Evolutionary conservation across 2,329 filamentous ascomycete species (phyloP), one percentile per base, ranked within the genome.

Genomic region (Fusarium haematococcum): DNA sequence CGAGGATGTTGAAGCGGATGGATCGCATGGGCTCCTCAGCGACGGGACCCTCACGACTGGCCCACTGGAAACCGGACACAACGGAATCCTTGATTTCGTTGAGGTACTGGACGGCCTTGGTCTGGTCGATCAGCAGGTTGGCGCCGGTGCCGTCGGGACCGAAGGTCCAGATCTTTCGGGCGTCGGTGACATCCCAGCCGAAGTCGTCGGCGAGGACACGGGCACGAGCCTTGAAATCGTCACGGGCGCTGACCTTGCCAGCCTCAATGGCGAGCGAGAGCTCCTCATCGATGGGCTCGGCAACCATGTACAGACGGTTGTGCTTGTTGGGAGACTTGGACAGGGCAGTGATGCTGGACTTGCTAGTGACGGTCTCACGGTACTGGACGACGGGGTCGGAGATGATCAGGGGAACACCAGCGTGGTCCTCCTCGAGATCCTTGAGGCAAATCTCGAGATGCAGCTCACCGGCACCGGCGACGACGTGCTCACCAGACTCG

Each of bases 321-420:
- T 99, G 97, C 95, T 99, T 99, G 94, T 99, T 99, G 89, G 97
- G 97, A 58, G 97, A 99, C 91, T 99, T 99, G 87, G 97, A 98
- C 82, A 99, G 91, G 79, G 97, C 97, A 83, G 94, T 97, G 83
- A 98, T 98, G 91, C 92, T 94, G 65, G 97, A 98, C 84, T 91
- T 92, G 82, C 77, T 90, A 80, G 87, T 86, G 82, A 99, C 96
- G 77, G 96, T 97, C 92, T 99, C 97, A 91, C 97, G 95, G 93
- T 97, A 99, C 85, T 95, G 91, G 83, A 98, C 97, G 85, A 99
- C 97, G 78, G 97, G 97, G 90, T 98, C 97, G 83, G 95, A 98
- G 87, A 99, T 93, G 87, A 93, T 95, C 85, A 99, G 95, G 80
- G 97, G 97, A 82, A 99, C 94, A 93, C 95, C 95, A 79, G 97